Conservation (phyloP, 148 eudicot species). For the Chenopodium album region DNA sequence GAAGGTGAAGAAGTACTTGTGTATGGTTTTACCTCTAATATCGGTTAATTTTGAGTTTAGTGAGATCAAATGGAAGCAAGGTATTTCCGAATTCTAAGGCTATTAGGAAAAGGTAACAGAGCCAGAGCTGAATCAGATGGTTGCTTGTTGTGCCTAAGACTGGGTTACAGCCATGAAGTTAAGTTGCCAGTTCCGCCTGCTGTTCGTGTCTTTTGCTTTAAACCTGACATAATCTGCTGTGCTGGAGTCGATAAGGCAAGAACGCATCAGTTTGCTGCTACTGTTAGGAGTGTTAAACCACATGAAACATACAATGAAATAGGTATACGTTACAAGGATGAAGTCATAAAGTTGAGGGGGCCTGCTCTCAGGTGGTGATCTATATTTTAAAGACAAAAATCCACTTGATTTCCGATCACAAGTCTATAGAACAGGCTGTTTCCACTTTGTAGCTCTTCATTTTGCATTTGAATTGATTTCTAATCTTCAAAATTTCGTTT, state of each 20-base stretch:
- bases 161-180: conserved; percentile 83
- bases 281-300: conserved; percentile 69
- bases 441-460: no score
- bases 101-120: conserved; percentile 80
- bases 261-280: conserved; percentile 75
- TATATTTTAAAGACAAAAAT: no score
- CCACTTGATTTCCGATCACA: no score
- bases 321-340: conserved; percentile 73
- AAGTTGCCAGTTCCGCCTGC: conserved; percentile 74
- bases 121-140: conserved; percentile 79
- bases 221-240: conserved; percentile 63
- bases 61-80: conserved; percentile 57
- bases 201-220: conserved; percentile 74
- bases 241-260: conserved; percentile 61
- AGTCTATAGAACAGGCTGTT: no score
- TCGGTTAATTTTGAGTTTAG: neutral
- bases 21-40: neutral
- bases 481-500: no score
- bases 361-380: neutral
- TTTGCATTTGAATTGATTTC: no score
- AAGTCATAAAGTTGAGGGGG: conserved; percentile 56
- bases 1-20: no score
- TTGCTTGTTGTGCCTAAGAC: conserved; percentile 54
- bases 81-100: conserved; percentile 67
- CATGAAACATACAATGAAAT: conserved; percentile 71